Evolutionary conservation across 495 filamentous ascomycete species (phyloP).

Genomic region (Neurospora sp.): DNA sequence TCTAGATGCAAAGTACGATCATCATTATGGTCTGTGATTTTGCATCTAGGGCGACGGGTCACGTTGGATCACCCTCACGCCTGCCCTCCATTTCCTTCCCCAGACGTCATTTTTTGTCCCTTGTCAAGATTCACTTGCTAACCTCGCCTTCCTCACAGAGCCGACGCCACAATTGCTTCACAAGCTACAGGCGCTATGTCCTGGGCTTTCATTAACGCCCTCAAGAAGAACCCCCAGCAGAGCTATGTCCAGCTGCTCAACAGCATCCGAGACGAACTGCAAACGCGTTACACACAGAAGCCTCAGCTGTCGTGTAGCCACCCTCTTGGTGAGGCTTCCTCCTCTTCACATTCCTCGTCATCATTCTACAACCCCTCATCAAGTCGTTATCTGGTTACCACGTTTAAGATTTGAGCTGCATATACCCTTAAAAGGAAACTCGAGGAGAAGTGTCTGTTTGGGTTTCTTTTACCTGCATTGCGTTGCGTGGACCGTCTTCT

Average conservation of each 20-base stretch:
- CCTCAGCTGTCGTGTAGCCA: slow-evolving; percentile 96
- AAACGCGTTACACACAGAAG: slow-evolving; percentile 86
- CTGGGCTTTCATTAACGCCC: slow-evolving; percentile 86
- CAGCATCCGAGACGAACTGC: slow-evolving; percentile 86
- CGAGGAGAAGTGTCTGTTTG: not conserved
- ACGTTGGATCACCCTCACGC: slow-evolving; percentile 33
- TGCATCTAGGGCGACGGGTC: slow-evolving; percentile 45
- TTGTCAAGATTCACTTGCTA: slow-evolving; percentile 14
- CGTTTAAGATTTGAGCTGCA: slow-evolving; percentile 16
- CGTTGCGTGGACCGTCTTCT: not conserved
- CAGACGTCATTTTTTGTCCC: not conserved
- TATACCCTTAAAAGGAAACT: not conserved
- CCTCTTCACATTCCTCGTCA: slow-evolving; percentile 1
- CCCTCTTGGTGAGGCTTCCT: slow-evolving; percentile 59
- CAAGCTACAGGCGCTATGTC: slow-evolving; percentile 97
- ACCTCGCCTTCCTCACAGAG: slow-evolving; percentile 27
- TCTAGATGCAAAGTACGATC: slow-evolving; percentile 28
- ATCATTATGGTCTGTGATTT: slow-evolving; percentile 25
- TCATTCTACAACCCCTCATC: not conserved
- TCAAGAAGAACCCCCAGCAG: slow-evolving; percentile 97
- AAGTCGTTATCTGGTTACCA: slow-evolving; percentile 15
- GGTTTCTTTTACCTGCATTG: not conserved
- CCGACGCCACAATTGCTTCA: slow-evolving; percentile 57
- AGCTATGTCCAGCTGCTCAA: slow-evolving; percentile 94
- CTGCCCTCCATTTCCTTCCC: not conserved